Conservation (phyloP, 768 basidiomycete genomes). For the Termitomyces heimii region DNA sequence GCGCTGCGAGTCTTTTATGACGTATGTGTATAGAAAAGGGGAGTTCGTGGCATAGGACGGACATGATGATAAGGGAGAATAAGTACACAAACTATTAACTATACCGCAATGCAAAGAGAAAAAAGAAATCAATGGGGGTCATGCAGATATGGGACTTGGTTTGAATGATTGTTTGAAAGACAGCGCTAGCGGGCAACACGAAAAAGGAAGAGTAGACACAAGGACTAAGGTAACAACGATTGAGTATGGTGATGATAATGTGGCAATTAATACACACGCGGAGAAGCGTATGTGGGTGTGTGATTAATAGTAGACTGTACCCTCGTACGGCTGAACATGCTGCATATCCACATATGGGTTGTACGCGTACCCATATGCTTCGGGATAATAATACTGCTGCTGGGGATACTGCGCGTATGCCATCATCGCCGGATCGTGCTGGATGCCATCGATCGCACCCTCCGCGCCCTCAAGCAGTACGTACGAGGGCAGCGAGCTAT, state of each 20-base stretch:
- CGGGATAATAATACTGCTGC: slow-evolving; percentile 66
- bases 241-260: neutral
- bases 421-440: slow-evolving; percentile 33
- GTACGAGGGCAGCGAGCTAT: slow-evolving; percentile 14
- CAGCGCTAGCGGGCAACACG: neutral
- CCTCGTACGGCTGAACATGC: slow-evolving; percentile 58
- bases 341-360: slow-evolving; percentile 64
- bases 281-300: neutral
- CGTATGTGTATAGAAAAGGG: neutral
- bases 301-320: slow-evolving; percentile 56
- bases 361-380: slow-evolving; percentile 50
- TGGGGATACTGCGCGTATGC: slow-evolving; percentile 55
- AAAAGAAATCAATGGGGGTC: neutral
- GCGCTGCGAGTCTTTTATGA: neutral
- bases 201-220: neutral
- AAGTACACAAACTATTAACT: slow-evolving; percentile 5
- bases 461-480: slow-evolving; percentile 29
- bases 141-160: slow-evolving; percentile 2
- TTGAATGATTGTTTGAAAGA: neutral
- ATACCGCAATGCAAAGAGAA: slow-evolving; percentile 9
- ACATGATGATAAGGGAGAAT: slow-evolving; percentile 6
- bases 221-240: slow-evolving; percentile 12
- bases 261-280: neutral
- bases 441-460: slow-evolving; percentile 11
- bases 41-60: neutral